Conservation (phyloP, 495 filamentous ascomycete species). For the Aspergillus homomorphus region DNA sequence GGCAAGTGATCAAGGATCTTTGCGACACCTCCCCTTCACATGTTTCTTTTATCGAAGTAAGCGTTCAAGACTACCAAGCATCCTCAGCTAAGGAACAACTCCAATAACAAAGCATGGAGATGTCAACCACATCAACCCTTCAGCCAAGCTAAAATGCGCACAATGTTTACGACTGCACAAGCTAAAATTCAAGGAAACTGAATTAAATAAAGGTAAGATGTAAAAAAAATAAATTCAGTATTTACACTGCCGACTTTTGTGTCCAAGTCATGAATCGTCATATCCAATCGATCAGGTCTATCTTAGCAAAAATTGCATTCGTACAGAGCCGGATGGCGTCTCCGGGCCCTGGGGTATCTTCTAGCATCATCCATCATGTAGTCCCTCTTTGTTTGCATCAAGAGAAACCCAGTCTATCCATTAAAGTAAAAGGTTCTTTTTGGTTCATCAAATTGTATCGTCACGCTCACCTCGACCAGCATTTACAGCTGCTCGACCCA, state of each 20-base stretch:
- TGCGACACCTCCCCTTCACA: too few relatives aligned
- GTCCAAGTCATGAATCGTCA: slow-evolving; percentile 34
- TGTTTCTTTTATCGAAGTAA: too few relatives aligned
- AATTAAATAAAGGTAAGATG: neutral
- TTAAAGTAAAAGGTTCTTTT: slow-evolving; percentile 22
- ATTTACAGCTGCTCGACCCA: slow-evolving; percentile 45
- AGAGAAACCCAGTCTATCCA: slow-evolving; percentile 36
- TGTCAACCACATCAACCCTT: too few relatives aligned
- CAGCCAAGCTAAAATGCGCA: too few relatives aligned
- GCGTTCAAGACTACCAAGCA: too few relatives aligned
- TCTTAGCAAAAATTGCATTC: slow-evolving; percentile 10
- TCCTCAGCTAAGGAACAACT: too few relatives aligned
- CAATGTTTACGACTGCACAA: too few relatives aligned
- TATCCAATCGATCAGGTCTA: slow-evolving; percentile 11
- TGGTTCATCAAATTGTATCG: slow-evolving; percentile 26
- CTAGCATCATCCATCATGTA: slow-evolving; percentile 35
- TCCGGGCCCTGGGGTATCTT: slow-evolving; percentile 39
- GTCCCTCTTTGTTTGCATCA: slow-evolving; percentile 14
- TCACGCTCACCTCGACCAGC: neutral
- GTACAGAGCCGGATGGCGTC: slow-evolving; percentile 1
- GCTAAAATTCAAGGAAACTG: too few relatives aligned
- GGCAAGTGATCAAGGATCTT: too few relatives aligned
- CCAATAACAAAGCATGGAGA: too few relatives aligned
- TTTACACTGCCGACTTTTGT: slow-evolving; percentile 32
- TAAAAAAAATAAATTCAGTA: slow-evolving; percentile 9